These are phyloP conservation scores for Candolleomyces eurysporus DNA, from an alignment of 768 basidiomycete genomes.

Conservation along the genomic window DNA sequence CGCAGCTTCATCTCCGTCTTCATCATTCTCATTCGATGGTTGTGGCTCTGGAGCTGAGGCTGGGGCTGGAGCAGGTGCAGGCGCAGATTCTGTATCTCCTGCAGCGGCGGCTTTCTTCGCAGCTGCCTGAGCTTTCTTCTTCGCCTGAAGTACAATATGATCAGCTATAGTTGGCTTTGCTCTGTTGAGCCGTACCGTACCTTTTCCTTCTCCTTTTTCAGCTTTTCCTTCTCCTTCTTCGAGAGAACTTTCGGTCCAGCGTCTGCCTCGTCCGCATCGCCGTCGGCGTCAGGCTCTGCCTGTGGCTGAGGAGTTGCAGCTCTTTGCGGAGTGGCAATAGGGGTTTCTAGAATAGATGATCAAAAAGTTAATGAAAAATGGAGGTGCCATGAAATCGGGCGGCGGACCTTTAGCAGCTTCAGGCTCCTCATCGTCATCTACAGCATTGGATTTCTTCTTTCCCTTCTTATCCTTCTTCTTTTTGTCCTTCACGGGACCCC, in stretches of 20 bases:
- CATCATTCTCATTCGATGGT: slow-evolving; percentile 53
- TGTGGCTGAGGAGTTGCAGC: slow-evolving; percentile 20
- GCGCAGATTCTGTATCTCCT: slow-evolving; percentile 25
- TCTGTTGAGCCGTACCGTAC: slow-evolving; percentile 31
- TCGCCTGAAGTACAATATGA: slow-evolving; percentile 54
- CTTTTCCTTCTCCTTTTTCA: slow-evolving; percentile 98
- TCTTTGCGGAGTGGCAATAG: slow-evolving; percentile 19
- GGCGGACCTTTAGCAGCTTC: slow-evolving; percentile 8
- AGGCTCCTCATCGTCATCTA: slow-evolving; percentile 34
- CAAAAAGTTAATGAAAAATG: background rate
- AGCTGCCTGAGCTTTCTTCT: slow-evolving; percentile 92
- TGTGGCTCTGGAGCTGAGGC: slow-evolving; percentile 29
- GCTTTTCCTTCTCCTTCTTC: slow-evolving; percentile 95
- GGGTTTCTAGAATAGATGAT: slow-evolving; percentile 17
- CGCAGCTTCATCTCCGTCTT: slow-evolving; percentile 59
- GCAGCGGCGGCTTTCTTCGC: slow-evolving; percentile 63
- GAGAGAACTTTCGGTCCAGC: slow-evolving; percentile 70
- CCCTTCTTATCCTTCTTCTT: slow-evolving; percentile 62
- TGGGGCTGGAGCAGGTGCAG: slow-evolving; percentile 26
- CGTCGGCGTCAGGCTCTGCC: slow-evolving; percentile 30
- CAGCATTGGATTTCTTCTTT: slow-evolving; percentile 46
- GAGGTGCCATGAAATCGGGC: too few species aligned
- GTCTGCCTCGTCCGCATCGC: slow-evolving; percentile 52
- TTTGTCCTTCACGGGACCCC: slow-evolving; percentile 61
- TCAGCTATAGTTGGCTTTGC: background rate